Evolutionary conservation across 192 early-diverging fungal genomes (phyloP), one percentile per base, ranked within the genome.

Genomic region (Backusella sp.): DNA sequence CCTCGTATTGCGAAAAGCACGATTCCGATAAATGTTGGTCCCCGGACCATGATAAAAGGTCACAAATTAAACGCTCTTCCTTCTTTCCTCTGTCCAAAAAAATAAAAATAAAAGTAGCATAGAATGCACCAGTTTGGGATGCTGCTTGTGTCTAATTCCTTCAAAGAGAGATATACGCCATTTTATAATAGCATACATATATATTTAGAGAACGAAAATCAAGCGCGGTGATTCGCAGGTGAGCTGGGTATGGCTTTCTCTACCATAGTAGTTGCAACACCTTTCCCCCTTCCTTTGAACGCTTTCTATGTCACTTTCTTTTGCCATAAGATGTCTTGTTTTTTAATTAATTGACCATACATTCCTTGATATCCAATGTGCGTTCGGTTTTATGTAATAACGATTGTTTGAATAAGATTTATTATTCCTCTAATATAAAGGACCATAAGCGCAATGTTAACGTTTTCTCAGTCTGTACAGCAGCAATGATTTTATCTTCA

Each of bases 401-500:
- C 3, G 6, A 56, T 56, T 23, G 8, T 56, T 56, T 21, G n/a
- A 21, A 56, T 21, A 56, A n/a, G 4, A 23, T 23, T 69, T 69
- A 37, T 37, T 44, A 46, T 34, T 72, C 9, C 23, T 32, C 28
- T 15, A 37, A 49, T 23, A 42, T 52, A 14, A 72, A 72, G 3
- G 70, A 44, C 70, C 46, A 69, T 26, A 41, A 69, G 6, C 68
- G 34, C 12, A 69, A 21, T 11, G 9, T 39, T 8, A 23, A 14
- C 32, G 32, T 26, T 11, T 72, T 42, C 11, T 42, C 21, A n/a
- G 44, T 53, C 21, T 34, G 28, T 6, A 72, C 42, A 0, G 39
- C 70, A 44, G 46, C 70, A 23, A 72, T 72, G 34, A 69, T 69
- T n/a, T 69, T 69, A 23, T 69, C 68, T 23, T 69, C 68, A 41